Evolutionary conservation across 331 rosid species (phyloP).

Genomic region (Quercus tomentella): DNA sequence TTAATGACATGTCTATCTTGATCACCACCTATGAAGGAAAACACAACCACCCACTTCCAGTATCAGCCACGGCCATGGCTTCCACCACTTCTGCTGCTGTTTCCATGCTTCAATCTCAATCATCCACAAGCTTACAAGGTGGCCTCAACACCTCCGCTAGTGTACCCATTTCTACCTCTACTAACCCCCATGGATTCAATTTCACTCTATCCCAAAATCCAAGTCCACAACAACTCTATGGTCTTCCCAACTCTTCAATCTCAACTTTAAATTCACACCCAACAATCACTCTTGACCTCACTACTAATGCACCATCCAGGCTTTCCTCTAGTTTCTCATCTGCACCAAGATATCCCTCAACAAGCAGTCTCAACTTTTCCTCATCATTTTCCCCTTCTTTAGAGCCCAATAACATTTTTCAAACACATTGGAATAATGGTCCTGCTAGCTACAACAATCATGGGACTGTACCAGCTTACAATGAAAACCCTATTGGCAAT

Average conservation of each 20-base stretch:
- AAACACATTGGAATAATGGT: constrained; percentile 15
- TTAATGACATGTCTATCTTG: constrained; percentile 62
- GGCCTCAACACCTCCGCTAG: constrained; percentile 9
- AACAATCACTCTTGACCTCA: constrained; percentile 60
- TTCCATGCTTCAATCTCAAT: constrained; percentile 52
- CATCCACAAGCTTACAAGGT: constrained; percentile 29
- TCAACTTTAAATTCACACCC: constrained; percentile 58
- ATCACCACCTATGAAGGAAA: constrained; percentile 73
- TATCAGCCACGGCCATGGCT: constrained; percentile 68
- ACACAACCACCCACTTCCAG: constrained; percentile 65
- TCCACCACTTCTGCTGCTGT: constrained; percentile 63
- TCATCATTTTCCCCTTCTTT: constrained; percentile 27
- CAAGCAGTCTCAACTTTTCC: constrained; percentile 36
- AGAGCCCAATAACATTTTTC: constrained; percentile 21
- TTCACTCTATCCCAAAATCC: constrained; percentile 29
- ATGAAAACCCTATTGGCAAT: constrained; percentile 17
- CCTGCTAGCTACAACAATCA: constrained; percentile 16
- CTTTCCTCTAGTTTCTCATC: constrained; percentile 11
- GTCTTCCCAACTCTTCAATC: constrained; percentile 40
- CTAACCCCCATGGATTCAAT: constrained; percentile 13
- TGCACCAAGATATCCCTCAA: constrained; percentile 25
- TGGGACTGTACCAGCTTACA: constrained; percentile 9
- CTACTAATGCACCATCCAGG: constrained; percentile 18
- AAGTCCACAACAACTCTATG: constrained; percentile 27
- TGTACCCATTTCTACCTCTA: constrained; percentile 19